Percentiles rank a stretch among this genome's conserved stretches.
Conservation (phyloP, 176 grass and related monocot genomes). For the Lolium rigidum region DNA sequence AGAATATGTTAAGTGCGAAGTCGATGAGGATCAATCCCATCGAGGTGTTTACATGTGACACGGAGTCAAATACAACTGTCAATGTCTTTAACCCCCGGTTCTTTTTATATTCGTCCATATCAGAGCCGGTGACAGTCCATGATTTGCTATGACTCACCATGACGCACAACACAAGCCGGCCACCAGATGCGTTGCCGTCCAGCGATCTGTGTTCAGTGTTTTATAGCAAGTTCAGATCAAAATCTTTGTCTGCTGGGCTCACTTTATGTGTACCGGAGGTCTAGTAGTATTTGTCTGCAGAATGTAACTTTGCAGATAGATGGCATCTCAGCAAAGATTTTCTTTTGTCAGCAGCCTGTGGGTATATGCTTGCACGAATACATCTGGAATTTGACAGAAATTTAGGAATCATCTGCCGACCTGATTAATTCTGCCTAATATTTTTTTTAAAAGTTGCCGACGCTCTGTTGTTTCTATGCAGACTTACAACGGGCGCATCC, state of each 20-base stretch:
- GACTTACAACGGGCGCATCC: not conserved
- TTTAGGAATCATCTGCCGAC: not conserved
- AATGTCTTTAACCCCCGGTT: no score
- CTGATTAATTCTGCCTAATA: not conserved
- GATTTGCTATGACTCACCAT: constrained; percentile 31
- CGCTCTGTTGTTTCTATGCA: not conserved
- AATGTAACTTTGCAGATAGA: not conserved
- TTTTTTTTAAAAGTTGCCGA: no score
- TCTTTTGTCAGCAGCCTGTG: no score
- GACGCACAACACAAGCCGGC: not conserved
- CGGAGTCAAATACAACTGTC: no score
- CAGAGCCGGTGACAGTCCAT: not conserved
- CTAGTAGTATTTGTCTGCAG: not conserved
- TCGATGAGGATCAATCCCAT: not conserved
- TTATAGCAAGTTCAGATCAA: not conserved
- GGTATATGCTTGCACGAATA: not conserved
- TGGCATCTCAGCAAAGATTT: no score
- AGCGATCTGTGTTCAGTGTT: not conserved
- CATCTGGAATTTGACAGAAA: no score
- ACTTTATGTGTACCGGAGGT: not conserved
- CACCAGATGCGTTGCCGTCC: not conserved
- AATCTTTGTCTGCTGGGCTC: not conserved
- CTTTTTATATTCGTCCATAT: no score
- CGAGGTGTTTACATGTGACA: no score
- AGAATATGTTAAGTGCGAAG: not conserved